Evolutionary conservation across 1,284 basidiomycete genomes (phyloP), one percentile per base, ranked within the genome.

Genomic region (Irpex rosettiformis): DNA sequence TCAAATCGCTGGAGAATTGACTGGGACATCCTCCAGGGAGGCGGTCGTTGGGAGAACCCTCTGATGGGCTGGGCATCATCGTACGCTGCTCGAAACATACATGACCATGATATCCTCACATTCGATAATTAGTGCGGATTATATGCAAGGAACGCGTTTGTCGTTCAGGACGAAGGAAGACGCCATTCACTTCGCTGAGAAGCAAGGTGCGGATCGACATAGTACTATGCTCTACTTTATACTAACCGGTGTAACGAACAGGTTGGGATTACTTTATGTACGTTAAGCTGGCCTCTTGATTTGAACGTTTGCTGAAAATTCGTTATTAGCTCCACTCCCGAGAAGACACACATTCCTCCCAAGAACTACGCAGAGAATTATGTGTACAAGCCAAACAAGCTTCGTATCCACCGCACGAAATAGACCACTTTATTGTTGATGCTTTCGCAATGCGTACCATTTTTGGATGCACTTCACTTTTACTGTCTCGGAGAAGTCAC

Each of bases 11-110:
- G 96, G 96, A 81, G 94, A 64, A 87, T 99, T 69, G 96, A 99
- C 75, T 99, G 90, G 80, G 96, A 99, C 68, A 89, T 89, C 59
- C 78, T 98, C 18, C 87, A 86, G 64, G 94, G 95, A 47, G 88
- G 84, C 30, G 95, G 92, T 11, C 83, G 96, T 61, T 99, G 96
- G 96, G 95, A 98, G 82, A 98, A 98, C 72, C 94, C 94, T n/a
- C 75, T 99, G 67, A 99, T 99, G 93, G 96, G 96, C 58, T 99
- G 87, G 84, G 95, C 95, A 0, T 91, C 88, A 75, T 92, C 89
- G 92, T 94, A 70, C 75, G 89, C 80, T 18, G 8, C 28, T 13
- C 4, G 25, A 24, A 18, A 13, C 7, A 10, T 49, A 27, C 30
- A 56, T 16, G 59, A 48, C 3, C 30, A 25, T 37, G 54, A 21